These are phyloP conservation scores for Saprolegnia parasitica DNA, from an alignment of 352 stramenopile species.

Conservation along the genomic window DNA sequence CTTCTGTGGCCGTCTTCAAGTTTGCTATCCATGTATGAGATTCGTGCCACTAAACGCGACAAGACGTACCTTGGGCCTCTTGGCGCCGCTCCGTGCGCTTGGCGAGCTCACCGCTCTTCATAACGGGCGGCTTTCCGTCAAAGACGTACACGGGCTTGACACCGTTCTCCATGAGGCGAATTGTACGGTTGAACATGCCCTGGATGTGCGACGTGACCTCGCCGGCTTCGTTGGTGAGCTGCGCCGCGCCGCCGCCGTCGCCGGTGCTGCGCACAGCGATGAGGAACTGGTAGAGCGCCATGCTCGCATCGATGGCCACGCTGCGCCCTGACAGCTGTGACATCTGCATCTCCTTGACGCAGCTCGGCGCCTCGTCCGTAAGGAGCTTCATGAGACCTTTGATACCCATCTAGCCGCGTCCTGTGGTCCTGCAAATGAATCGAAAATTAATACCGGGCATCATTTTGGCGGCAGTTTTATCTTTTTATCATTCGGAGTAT, in stretches of 20 bases:
- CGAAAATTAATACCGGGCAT: not conserved
- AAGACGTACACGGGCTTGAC: constrained; percentile 99
- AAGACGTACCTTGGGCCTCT: constrained; percentile 59
- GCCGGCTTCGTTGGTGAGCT: constrained; percentile 97
- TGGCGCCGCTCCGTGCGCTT: constrained; percentile 91
- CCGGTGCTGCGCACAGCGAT: constrained; percentile 86
- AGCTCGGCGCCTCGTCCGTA: constrained; percentile 94
- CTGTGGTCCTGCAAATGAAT: constrained; percentile 2
- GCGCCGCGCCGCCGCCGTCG: constrained; percentile 70
- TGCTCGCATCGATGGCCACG: constrained; percentile 98
- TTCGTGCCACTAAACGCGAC: not conserved
- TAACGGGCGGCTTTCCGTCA: constrained; percentile 96
- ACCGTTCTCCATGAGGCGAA: constrained; percentile 96
- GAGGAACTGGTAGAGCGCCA: constrained; percentile 99
- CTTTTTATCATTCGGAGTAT: not conserved
- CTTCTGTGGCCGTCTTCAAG: constrained; percentile 82
- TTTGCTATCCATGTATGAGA: constrained; percentile 32
- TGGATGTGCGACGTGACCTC: constrained; percentile 91
- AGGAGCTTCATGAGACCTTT: constrained; percentile 99
- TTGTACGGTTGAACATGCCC: constrained; percentile 99
- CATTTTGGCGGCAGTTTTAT: constrained; percentile 1
- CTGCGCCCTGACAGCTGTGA: constrained; percentile 92
- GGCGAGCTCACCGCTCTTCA: constrained; percentile 96
- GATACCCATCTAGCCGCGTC: constrained; percentile 90
- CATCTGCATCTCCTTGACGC: constrained; percentile 93